Conservation (phyloP, 257 asterid genomes). For the Salvia hispanica region DNA sequence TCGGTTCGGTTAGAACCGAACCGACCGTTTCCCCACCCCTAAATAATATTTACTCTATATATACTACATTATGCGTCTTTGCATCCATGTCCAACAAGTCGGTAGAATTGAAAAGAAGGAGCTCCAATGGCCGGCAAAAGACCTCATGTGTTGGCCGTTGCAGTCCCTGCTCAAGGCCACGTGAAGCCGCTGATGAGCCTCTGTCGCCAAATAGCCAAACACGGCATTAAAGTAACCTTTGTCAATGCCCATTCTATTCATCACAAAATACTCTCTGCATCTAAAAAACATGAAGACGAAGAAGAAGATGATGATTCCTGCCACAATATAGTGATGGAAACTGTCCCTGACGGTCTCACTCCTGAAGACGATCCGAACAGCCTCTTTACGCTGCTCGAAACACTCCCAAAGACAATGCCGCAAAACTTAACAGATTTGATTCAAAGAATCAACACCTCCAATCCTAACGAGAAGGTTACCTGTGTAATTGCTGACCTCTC, state of each 20-base stretch:
- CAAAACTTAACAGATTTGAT: conserved; percentile 30
- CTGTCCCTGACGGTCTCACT: conserved; percentile 17
- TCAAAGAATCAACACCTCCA: conserved; percentile 20
- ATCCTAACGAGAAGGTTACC: conserved; percentile 31
- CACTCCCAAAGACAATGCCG: neutral
- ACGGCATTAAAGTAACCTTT: conserved; percentile 20
- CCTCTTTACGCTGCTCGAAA: conserved; percentile 11
- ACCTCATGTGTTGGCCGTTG: conserved; percentile 15
- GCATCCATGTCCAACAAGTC: no score
- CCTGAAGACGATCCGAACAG: conserved; percentile 27
- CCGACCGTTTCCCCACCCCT: no score
- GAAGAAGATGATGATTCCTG: no score
- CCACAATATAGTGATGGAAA: conserved; percentile 3
- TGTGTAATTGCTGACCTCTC: conserved; percentile 48
- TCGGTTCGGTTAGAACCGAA: no score
- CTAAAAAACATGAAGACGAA: no score
- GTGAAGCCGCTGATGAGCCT: conserved; percentile 26
- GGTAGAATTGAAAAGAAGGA: no score
- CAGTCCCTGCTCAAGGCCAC: conserved; percentile 1
- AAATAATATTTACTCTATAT: no score
- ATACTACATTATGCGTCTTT: no score
- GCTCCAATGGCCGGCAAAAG: neutral
- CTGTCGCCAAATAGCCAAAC: conserved; percentile 27
- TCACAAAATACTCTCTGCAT: neutral
- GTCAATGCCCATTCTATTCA: conserved; percentile 14